Base-by-base conservation (phyloP, 2,329 filamentous ascomycete genomes). In the Pseudogymnoascus sp. region DNA sequence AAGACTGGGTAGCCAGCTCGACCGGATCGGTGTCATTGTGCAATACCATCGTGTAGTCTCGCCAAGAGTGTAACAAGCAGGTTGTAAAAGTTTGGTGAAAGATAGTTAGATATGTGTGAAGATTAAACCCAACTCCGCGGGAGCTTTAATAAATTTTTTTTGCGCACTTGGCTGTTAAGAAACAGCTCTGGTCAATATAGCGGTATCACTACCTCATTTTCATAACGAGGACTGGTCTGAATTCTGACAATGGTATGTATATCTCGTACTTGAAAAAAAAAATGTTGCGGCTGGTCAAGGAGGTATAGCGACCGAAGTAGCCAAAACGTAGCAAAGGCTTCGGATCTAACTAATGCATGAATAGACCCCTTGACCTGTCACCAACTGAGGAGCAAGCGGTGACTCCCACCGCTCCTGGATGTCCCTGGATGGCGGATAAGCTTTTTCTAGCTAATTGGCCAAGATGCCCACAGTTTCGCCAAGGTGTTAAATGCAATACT, bases 1-100 rank as follows among this genome's bases (percentile, higher is more conserved):
- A 69, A 63, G 68, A 67, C 62, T 69, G 62, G 3, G 64, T 63
- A 18, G 66, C 63, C 37, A 67, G 57, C 4, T 61, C 34, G n/a
- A 23, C 18, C 10, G 16, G 40, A 45, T 45, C 18, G 18, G 18
- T 23, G 18, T 45, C 40, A 23, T 45, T 45, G 40, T 45, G 11
- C 18, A 10, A 45, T 45, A 23, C 40, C 40, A 45, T 45, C 18
- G 18, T 45, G 40, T 23, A 23, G 16, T 23, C 40, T 21, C 40
- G 11, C 6, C 40, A 45, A 21, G 16, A 45, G 8, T 45, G 40
- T 3, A 23, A 7, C 16, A 6, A 23, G 40, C 18, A 4, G 4
- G 1, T 23, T 45, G 16, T 23, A 2, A 45, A 21, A 6, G 18
- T 45, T 23, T 4, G 16, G 10, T 21, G 40, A 21, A 42, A 12